Conservation (phyloP, 1,284 basidiomycete species). For the Heimioporus punctisporus region DNA sequence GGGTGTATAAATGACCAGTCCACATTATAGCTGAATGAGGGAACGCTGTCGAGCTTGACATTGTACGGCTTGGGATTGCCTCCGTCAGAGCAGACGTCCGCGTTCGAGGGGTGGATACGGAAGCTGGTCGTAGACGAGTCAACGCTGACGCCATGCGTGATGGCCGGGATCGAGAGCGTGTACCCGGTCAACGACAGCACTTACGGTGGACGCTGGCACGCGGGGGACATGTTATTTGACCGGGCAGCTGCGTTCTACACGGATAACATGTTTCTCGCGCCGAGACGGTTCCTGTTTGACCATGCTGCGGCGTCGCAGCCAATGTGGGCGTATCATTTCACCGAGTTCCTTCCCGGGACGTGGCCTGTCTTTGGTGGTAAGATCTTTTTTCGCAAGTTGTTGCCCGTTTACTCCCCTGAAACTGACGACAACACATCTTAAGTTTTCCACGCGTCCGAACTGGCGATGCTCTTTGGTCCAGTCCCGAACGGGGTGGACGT, state of each 20-base stretch:
- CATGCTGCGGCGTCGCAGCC: constrained; percentile 48
- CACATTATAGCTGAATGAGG: constrained; percentile 16
- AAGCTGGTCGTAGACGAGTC: constrained; percentile 16
- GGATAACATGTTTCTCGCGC: constrained; percentile 54
- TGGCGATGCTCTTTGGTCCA: constrained; percentile 22
- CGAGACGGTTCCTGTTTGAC: constrained; percentile 50
- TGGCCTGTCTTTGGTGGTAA: constrained; percentile 39
- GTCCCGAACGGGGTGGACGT: constrained; percentile 4
- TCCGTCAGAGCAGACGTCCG: constrained; percentile 13
- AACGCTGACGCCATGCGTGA: constrained; percentile 7
- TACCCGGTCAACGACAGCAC: constrained; percentile 52
- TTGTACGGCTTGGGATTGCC: constrained; percentile 15
- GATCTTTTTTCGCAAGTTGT: too few species aligned
- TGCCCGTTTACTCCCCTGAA: too few species aligned
- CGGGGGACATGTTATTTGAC: constrained; percentile 61
- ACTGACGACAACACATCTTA: too few species aligned
- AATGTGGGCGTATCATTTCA: constrained; percentile 56
- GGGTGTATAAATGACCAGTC: too few species aligned
- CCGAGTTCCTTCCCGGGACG: constrained; percentile 56
- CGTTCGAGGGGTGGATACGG: constrained; percentile 18
- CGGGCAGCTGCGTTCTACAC: constrained; percentile 57
- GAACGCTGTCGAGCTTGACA: constrained; percentile 7
- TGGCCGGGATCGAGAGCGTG: constrained; percentile 36
- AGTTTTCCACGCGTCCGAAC: constrained; percentile 22
- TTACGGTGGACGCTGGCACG: constrained; percentile 52